Conservation (phyloP, 495 filamentous ascomycete species). For the Xylaria grammica region DNA sequence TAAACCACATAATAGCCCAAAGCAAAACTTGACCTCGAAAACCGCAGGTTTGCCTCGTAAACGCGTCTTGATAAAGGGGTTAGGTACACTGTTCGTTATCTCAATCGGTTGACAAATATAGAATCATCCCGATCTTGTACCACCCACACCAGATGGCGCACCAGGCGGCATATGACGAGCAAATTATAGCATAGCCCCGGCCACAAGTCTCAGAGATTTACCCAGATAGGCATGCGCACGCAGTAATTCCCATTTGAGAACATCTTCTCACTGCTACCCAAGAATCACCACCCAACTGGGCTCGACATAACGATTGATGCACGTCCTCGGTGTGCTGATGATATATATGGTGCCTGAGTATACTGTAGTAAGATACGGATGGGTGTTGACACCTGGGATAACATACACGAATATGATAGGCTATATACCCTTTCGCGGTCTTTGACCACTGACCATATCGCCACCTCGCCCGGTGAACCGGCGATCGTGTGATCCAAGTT, state of each 20-base stretch:
- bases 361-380: neutral
- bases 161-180: neutral
- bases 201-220: neutral
- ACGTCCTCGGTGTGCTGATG: neutral
- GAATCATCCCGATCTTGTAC: neutral
- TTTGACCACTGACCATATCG: neutral
- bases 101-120: conserved; percentile 15
- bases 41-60: neutral
- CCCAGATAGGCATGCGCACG: conserved; percentile 5
- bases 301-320: neutral
- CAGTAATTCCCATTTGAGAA: neutral
- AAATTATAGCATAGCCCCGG: conserved; percentile 4
- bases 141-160: conserved; percentile 7
- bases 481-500: too few species aligned
- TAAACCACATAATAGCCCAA: neutral
- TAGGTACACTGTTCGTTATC: neutral
- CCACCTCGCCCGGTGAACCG: too few species aligned
- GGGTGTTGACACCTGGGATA: neutral
- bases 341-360: neutral
- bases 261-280: neutral
- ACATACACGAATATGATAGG: neutral
- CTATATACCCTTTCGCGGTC: neutral
- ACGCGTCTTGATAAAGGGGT: neutral
- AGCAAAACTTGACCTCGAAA: neutral
- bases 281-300: too few species aligned